These are phyloP conservation scores for Raphanus hybrid DNA, from an alignment of 441 rosid species.

Conservation along the genomic window DNA sequence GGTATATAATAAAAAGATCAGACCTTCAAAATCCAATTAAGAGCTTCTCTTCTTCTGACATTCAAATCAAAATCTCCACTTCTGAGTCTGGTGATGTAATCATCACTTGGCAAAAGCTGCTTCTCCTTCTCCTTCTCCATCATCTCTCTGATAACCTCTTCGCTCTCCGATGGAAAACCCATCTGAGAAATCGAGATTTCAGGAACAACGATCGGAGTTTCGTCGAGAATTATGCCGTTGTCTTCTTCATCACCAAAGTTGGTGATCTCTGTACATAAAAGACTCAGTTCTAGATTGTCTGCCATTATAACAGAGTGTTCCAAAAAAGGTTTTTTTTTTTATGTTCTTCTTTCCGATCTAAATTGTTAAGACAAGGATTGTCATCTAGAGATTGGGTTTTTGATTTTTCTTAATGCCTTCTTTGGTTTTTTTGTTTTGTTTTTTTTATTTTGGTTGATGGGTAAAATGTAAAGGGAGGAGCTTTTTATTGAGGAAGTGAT, in stretches of 20 bases:
- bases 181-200: constrained; percentile 44
- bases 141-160: constrained; percentile 56
- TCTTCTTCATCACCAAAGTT: constrained; percentile 40
- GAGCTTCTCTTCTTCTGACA: constrained; percentile 57
- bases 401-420: constrained; percentile 37
- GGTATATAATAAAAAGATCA: neutral
- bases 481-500: constrained; percentile 19
- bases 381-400: constrained; percentile 44
- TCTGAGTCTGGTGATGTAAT: constrained; percentile 53
- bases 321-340: no score
- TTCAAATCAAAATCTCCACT: constrained; percentile 58
- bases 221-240: constrained; percentile 30
- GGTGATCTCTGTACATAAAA: constrained; percentile 53
- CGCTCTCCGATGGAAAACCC: constrained; percentile 51
- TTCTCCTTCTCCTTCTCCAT: constrained; percentile 53
- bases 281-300: constrained; percentile 47
- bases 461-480: constrained; percentile 16
- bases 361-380: constrained; percentile 32
- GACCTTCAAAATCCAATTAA: constrained; percentile 67
- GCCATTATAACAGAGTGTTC: constrained; percentile 45
- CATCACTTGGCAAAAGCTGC: constrained; percentile 54
- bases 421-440: neutral
- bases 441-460: constrained; percentile 21
- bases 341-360: constrained; percentile 27
- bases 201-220: constrained; percentile 35